Base-by-base conservation (phyloP, 1,284 basidiomycete species). In the Tilletia setariae region DNA sequence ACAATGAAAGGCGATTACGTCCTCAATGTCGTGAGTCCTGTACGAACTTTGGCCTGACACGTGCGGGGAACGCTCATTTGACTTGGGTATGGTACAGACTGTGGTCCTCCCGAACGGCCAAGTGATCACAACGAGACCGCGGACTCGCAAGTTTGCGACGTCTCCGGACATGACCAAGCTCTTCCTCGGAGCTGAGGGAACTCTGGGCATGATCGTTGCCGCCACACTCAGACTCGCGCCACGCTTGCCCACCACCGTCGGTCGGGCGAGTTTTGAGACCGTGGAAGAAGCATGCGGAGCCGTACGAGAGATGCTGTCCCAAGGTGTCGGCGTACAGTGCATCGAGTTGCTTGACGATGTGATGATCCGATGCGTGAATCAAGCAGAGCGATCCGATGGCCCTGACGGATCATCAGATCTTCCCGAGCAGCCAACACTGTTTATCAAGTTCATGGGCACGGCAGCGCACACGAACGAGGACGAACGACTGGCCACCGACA, bases 141-240 rank as follows among this genome's bases (percentile, higher is more conserved):
- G 92, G 44, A 90, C 94, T 0, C 86, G 86, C 62, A 97, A 97
- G 82, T 94, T 92, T 0, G 90, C 91, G 0, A 93, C 93, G 0
- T 94, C 94, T 1, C 94, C 92, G 66, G 94, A 98, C 77, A 85
- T 89, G 0, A 94, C 93, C 0, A 93, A 94, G 76, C 83, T 97
- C 19, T 97, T 97, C 84, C 91, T 96, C 65, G 94, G 94, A 21
- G 91, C 93, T 0, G 94, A 98, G 81, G 94, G 94, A 0, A 97
- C 94, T 0, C 84, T 97, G 28, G 94, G 94, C 0, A 92, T 98
- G 67, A 87, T 97, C 42, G 94, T 92, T 0, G 94, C 96, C 83
- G 91, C 90, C 0, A 94, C 93, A 0, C 85, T 95, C 64, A 86
- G 91, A 6, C 86, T 96, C 6, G 87, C 91, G 0, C 93, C 93